Evolutionary conservation across 306 rosid genomes (phyloP).

Genomic region (Rubus parviflorus): DNA sequence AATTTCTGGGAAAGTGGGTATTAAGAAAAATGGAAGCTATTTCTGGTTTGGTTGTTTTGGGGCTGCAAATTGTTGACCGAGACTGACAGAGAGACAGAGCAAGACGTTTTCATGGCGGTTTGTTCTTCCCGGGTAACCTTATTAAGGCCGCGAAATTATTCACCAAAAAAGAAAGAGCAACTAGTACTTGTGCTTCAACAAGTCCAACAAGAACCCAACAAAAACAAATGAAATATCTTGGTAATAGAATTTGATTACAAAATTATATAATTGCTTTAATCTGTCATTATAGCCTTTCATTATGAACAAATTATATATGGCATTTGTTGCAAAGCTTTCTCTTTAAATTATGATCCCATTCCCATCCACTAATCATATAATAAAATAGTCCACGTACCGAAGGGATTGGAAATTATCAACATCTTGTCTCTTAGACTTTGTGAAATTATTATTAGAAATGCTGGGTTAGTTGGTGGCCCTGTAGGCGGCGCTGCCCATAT

Average conservation of each 20-base stretch:
- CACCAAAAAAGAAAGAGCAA: not conserved
- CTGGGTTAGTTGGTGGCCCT: not conserved
- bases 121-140: not conserved
- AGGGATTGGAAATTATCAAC: not conserved
- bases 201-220: not conserved
- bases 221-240: not conserved
- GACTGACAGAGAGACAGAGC: not conserved
- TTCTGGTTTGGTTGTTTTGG: not conserved
- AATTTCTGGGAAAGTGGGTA: not conserved
- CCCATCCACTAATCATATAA: not conserved
- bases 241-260: not conserved
- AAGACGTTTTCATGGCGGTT: not conserved
- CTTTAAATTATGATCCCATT: not conserved
- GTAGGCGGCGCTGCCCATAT: not conserved
- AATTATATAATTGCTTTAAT: not conserved
- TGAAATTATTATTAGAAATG: not conserved
- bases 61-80: slow-evolving; percentile 15
- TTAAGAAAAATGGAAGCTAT: not conserved
- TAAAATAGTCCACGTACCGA: not conserved
- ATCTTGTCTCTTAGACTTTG: not conserved
- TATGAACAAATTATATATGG: not conserved
- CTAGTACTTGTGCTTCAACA: not conserved
- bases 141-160: not conserved
- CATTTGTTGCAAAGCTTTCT: not conserved
- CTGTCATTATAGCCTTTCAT: not conserved